These are phyloP conservation scores for Aspergillus sp. DNA, from an alignment of 2,329 filamentous ascomycete species.

Conservation along the genomic window DNA sequence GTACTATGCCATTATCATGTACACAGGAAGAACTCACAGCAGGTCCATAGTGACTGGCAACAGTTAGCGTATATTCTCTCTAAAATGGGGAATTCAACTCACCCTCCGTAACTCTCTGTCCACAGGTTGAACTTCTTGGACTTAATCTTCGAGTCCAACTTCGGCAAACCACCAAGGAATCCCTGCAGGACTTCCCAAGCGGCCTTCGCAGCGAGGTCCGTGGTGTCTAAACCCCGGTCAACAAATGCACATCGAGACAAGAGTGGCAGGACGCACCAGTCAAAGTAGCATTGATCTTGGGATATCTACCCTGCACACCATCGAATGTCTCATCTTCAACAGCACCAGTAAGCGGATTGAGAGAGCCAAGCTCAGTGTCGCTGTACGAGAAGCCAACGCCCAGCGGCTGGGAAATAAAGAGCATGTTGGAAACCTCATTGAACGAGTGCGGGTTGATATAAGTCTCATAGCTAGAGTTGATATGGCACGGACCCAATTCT, in stretches of 20 bases:
- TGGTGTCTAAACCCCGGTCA: slow-evolving; percentile 39
- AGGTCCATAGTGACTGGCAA: slow-evolving; percentile 44
- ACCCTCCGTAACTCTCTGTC: slow-evolving; percentile 50
- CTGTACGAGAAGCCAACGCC: slow-evolving; percentile 45
- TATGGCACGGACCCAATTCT: slow-evolving; percentile 39
- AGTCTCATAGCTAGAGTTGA: slow-evolving; percentile 40
- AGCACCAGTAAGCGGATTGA: slow-evolving; percentile 39
- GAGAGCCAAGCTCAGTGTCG: slow-evolving; percentile 32
- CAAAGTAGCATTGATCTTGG: slow-evolving; percentile 43
- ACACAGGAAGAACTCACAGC: slow-evolving; percentile 20
- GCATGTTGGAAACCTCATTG: slow-evolving; percentile 54
- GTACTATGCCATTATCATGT: neutral
- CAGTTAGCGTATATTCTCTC: slow-evolving; percentile 1
- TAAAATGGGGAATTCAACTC: slow-evolving; percentile 13
- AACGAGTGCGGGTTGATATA: slow-evolving; percentile 54
- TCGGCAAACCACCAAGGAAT: slow-evolving; percentile 45
- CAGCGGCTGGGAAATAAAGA: slow-evolving; percentile 58
- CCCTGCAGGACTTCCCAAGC: slow-evolving; percentile 52
- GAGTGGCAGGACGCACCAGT: slow-evolving; percentile 25
- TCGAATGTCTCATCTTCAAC: slow-evolving; percentile 40
- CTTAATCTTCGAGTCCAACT: slow-evolving; percentile 43
- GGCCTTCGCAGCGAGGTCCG: slow-evolving; percentile 49
- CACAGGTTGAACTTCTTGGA: slow-evolving; percentile 53
- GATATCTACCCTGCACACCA: slow-evolving; percentile 42
- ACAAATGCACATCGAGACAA: neutral